These are phyloP conservation scores for Fusarium foetens DNA, from an alignment of 2,329 filamentous ascomycete species.

Conservation along the genomic window DNA sequence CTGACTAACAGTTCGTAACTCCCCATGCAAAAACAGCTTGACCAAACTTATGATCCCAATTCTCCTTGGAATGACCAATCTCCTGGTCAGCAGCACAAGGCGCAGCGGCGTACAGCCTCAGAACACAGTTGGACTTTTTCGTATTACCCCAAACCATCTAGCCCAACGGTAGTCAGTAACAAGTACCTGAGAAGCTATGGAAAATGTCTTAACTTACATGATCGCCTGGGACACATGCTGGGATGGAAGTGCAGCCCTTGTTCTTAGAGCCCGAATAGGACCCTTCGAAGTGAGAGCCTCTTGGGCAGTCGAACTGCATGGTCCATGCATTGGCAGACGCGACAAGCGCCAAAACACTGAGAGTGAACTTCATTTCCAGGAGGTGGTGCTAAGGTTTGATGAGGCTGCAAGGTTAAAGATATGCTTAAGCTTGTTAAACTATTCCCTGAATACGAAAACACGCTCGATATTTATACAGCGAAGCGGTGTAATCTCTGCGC, in stretches of 20 bases:
- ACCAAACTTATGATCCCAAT: neutral
- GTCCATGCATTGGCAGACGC: neutral
- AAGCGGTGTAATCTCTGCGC: neutral
- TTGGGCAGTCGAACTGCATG: neutral
- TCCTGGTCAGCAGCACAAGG: neutral
- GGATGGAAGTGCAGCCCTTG: neutral
- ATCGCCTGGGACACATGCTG: neutral
- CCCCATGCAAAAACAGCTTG: neutral
- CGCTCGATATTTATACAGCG: neutral
- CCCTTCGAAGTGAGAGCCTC: neutral
- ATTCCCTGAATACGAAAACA: too few species aligned
- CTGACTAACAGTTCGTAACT: neutral
- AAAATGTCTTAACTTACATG: neutral
- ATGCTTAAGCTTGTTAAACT: neutral
- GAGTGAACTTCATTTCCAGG: neutral
- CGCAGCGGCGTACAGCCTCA: neutral
- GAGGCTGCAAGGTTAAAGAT: neutral
- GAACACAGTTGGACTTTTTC: neutral
- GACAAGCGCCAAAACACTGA: accelerated
- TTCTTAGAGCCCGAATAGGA: neutral
- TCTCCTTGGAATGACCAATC: neutral
- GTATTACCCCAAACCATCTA: neutral
- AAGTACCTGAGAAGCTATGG: too few species aligned
- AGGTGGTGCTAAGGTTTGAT: too few species aligned
- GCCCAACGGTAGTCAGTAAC: neutral